Base-by-base conservation (phyloP, 768 basidiomycete genomes). In the Boletus sp. region DNA sequence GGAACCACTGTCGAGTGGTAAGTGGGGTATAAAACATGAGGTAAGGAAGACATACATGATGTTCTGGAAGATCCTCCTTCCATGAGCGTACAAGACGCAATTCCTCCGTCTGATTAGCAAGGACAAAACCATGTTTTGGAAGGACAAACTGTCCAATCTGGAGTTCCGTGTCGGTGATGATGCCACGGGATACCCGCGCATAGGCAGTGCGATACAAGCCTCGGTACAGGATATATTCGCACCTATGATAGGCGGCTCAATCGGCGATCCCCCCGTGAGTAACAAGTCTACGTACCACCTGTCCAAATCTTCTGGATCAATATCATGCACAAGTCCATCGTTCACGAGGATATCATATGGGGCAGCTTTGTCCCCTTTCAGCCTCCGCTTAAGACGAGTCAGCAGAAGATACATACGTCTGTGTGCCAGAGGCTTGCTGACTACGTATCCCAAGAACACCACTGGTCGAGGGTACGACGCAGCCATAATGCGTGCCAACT, bases 191-290 rank as follows among this genome's bases (percentile, higher is more conserved):
- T 17, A 96, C 70, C 17, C 93, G 81, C 0, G 87, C 92, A 65
- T 91, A 95, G n/a, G 85, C 75, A 3, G 88, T 90, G 17, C 88
- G 78, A 65, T 90, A 86, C 25, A 92, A 63, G 2, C 87, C 90
- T 11, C 92, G 82, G 67, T 91, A 95, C 25, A 91, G 72, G 47
- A 96, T 91, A 64, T 95, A 95, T 75, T 95, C 90, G 73, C 93
- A 96, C 89, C 90, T 87, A 54, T 15, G 7, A 44, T 40, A 3
- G 7, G 27, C 23, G 2, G 15, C 42, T 58, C 42, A 50, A 37
- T n/a, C 9, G 0, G n/a, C 2, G 15, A 19, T 37, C 7, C 10
- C 10, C 14, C 2, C 1, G n/a, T 21, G 15, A 30, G 19, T 19
- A 47, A 44, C 0, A 42, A 43, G 10, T 41, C 17, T 15, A 61